A percentile compares a stretch with the other conserved stretches of the same genome.
These are phyloP conservation scores for Phytophthora fragariaefolia DNA, from an alignment of 352 stramenopile genomes.

Conservation along the genomic window DNA sequence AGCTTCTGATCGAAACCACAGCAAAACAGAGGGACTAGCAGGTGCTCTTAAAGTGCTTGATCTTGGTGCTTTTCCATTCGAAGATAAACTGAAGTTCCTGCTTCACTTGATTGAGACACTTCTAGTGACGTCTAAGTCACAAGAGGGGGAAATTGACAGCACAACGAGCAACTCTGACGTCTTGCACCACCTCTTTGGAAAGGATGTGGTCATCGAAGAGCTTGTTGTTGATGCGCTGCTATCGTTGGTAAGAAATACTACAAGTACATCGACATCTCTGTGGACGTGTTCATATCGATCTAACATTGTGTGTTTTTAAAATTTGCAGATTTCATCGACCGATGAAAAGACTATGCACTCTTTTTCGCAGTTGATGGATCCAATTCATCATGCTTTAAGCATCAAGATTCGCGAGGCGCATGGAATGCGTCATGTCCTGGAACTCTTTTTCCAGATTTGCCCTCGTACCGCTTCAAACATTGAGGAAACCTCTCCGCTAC, in stretches of 20 bases:
- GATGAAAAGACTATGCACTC: conserved; percentile 66
- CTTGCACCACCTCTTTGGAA: conserved; percentile 71
- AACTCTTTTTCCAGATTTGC: conserved; percentile 79
- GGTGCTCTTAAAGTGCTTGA: conserved; percentile 76
- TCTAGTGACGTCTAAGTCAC: conserved; percentile 40
- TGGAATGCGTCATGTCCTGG: conserved; percentile 77
- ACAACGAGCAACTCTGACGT: conserved; percentile 38
- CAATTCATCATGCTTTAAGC: conserved; percentile 68
- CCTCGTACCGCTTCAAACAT: conserved; percentile 72
- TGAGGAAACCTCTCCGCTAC: conserved; percentile 74
- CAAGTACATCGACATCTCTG: neutral
- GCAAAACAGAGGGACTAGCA: conserved; percentile 61
- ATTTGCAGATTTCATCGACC: conserved; percentile 50
- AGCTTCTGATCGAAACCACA: conserved; percentile 35
- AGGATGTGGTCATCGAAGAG: conserved; percentile 71
- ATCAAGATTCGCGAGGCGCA: conserved; percentile 77
- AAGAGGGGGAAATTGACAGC: conserved; percentile 15
- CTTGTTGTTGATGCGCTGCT: conserved; percentile 72
- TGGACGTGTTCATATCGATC: neutral
- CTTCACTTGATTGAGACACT: conserved; percentile 68
- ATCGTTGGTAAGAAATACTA: conserved; percentile 46
- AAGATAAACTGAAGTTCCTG: conserved; percentile 76
- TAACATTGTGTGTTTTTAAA: neutral
- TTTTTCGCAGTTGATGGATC: conserved; percentile 61
- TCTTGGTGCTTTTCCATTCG: conserved; percentile 55